Evolutionary conservation across 202 grass and related monocot species (phyloP).

Genomic region (Hordeum pubiflorum): DNA sequence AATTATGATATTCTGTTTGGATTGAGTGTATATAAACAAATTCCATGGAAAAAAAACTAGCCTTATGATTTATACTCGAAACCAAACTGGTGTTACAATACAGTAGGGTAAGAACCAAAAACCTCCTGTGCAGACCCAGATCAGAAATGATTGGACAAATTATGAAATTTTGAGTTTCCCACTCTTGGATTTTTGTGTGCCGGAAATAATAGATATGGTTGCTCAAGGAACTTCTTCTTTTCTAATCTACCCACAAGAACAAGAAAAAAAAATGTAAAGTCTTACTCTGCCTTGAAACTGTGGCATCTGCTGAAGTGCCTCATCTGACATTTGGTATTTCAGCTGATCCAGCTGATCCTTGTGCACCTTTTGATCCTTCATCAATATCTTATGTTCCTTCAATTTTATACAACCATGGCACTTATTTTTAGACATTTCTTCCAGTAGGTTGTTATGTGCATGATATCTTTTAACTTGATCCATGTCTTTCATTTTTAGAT

Average conservation of each 20-base stretch:
- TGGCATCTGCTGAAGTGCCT: conserved; percentile 95
- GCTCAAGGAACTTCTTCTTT: not conserved
- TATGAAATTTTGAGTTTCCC: not conserved
- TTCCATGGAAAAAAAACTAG: not conserved
- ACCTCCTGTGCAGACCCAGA: not conserved
- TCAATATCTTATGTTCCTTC: conserved; percentile 69
- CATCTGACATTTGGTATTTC: conserved; percentile 91
- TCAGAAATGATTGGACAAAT: conserved; percentile 1
- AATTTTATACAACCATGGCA: conserved; percentile 97
- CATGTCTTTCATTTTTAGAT: conserved; percentile 84
- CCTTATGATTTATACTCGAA: not conserved
- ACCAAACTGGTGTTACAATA: not conserved
- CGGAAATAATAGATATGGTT: not conserved
- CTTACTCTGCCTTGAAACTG: conserved; percentile 97
- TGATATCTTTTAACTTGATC: conserved; percentile 48
- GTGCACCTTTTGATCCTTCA: conserved; percentile 65
- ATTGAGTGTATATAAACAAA: not conserved
- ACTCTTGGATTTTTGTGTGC: not conserved
- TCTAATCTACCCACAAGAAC: not conserved
- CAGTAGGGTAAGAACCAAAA: not conserved
- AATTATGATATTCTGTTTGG: not conserved
- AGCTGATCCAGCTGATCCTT: conserved; percentile 68
- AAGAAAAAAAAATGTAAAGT: conserved; percentile 10
- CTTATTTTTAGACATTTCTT: conserved; percentile 76
- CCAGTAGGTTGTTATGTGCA: conserved; percentile 55